Base-by-base conservation (phyloP, 2,329 filamentous ascomycete species). In the Ophiocordyceps unilateralis region DNA sequence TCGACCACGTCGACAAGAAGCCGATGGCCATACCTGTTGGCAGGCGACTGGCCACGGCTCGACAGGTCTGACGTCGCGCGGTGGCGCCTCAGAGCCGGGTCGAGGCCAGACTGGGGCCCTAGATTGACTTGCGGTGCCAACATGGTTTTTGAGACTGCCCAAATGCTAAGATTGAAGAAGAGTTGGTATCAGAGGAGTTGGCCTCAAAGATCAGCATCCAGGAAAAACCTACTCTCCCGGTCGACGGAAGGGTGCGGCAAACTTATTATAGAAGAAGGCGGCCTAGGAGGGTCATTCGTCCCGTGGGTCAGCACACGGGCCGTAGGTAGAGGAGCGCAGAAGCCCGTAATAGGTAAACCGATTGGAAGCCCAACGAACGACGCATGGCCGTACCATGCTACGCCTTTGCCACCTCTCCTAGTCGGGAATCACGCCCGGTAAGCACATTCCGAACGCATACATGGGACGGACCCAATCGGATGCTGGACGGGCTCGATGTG, bases 101-200 rank as follows among this genome's bases (percentile, higher is more conserved):
- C 30, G 10, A 41, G 40, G 32, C 32, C 17, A 19, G 32, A 36
- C 32, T 19, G 32, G 12, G 24, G 24, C n/a, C 32, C 32, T 9
- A 36, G 17, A 17, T 36, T 36, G 32, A 36, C n/a, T 36, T 36
- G 32, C n/a, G 32, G 32, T 0, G 77, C 84, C 42, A 82, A 93
- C 53, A 79, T 93, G 9, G 70, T 93, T 9, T 77, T 84, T 1
- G 12, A 12, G 24, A 26, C 12, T 8, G 24, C 9, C 9, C 24
- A 26, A 9, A 26, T 26, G n/a, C n/a, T n/a, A n/a, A n/a, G n/a
- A n/a, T n/a, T n/a, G n/a, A n/a, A n/a, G n/a, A n/a, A n/a, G n/a
- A n/a, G n/a, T n/a, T n/a, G n/a, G n/a, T n/a, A n/a, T n/a, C n/a
- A n/a, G n/a, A n/a, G n/a, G 23, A 26, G 2, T 26, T 9, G 9